Evolutionary conservation across 1,284 basidiomycete genomes (phyloP), one percentile per base, ranked within the genome.

Genomic region (Anthracocystis panici-leucophaei): DNA sequence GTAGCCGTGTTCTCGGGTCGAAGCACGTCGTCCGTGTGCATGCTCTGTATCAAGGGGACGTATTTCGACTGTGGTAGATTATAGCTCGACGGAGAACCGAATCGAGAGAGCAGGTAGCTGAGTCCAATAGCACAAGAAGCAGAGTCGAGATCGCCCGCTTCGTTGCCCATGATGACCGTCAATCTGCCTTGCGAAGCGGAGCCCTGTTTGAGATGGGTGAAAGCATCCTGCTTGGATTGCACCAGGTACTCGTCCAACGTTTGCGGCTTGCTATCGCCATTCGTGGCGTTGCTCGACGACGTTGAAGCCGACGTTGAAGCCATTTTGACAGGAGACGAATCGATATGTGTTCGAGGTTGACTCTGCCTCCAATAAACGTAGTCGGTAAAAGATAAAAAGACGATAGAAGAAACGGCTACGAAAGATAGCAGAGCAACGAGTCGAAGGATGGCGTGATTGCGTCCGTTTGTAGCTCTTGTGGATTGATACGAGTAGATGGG

Each of bases 41-140:
- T 87, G 0, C 91, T 92, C 70, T 92, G 92, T 58, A 93, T 87
- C 35, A 98, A 88, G 0, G 96, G 90, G 21, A 95, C 88, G n/a
- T 75, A 83, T 12, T 29, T 60, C 11, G 77, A 66, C 18, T n/a
- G 29, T 3, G 48, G 41, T 21, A 81, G 52, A n/a, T 56, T 40
- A 51, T 74, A 63, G 27, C 57, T 40, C 7, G 57, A 35, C 2
- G 59, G 58, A 14, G 63, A 8, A 8, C 71, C 64, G 29, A 75
- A 78, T 20, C 66, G 60, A 14, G 81, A 59, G 16, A 84, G 65
- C 18, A 84, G 67, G 41, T 84, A 83, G 55, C 74, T 67, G 11
- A 82, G 59, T 2, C 74, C 65, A 50, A 84, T 79, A 18, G 81
- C 79, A 21, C 69, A 81, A 2, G 81, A 65, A 16, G 80, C 74